phyloP scores from a whole-genome alignment of 768 basidiomycete genomes.

The Boletus fagicola region DNA sequence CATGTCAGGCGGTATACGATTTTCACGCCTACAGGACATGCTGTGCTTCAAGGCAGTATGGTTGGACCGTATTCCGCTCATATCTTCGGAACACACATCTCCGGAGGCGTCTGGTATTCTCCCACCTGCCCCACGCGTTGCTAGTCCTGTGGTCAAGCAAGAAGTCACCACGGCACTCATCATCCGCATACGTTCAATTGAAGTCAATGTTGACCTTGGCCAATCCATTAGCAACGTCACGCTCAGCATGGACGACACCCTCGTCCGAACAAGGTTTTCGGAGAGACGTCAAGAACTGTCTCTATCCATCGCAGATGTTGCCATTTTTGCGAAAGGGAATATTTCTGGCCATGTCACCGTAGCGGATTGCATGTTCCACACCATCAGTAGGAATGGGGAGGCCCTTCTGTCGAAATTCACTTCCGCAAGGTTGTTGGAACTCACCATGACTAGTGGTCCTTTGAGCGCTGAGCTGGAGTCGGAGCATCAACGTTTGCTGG shows the following conservation, averaged over 20 bases:
- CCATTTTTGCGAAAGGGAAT: conserved; percentile 61
- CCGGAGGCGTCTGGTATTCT: conserved; percentile 21
- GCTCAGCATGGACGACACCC: conserved; percentile 60
- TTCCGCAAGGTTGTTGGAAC: conserved; percentile 60
- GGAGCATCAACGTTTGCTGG: conserved; percentile 69
- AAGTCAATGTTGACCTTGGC: conserved; percentile 78
- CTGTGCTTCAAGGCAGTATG: conserved; percentile 95
- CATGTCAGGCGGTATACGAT: conserved; percentile 72
- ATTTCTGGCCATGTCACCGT: conserved; percentile 66
- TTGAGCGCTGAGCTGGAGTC: conserved; percentile 68
- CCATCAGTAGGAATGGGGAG: conserved; percentile 56
- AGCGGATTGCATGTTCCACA: conserved; percentile 73
- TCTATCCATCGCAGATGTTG: conserved; percentile 56
- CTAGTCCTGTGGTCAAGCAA: conserved; percentile 30
- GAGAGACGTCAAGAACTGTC: conserved; percentile 62
- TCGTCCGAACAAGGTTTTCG: conserved; percentile 66
- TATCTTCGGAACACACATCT: conserved; percentile 43
- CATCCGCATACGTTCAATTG: conserved; percentile 69
- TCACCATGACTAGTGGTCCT: conserved; percentile 72
- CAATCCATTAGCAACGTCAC: conserved; percentile 76
- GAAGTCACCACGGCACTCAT: conserved; percentile 62
- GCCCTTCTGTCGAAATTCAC: conserved; percentile 30
- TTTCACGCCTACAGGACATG: conserved; percentile 87
- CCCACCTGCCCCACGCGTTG: conserved; percentile 13
- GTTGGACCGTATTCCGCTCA: conserved; percentile 82